Evolutionary conservation across 2,329 filamentous ascomycete genomes (phyloP), one percentile per base, ranked within the genome.

Genomic region (Periconia sp.): DNA sequence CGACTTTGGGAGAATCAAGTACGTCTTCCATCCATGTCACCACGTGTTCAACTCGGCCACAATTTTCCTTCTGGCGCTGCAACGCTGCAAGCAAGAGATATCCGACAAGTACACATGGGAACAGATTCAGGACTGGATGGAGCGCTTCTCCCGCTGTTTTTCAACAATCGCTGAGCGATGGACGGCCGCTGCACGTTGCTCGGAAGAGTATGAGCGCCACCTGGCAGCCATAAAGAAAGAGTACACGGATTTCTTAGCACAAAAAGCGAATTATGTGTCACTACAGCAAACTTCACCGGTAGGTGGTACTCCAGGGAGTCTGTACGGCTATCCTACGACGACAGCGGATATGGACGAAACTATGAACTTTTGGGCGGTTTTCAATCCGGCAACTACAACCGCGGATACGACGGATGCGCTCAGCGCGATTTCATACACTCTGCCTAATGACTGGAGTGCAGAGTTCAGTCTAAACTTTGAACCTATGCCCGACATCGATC

Each of bases 21-120:
- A 69, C 38, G 66, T 69, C 12, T 69, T 69, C 36, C 66, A 69
- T 41, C 64, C 65, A 11, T 68, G 64, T 17, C 66, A 69, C 26
- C 64, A 69, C 29, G 57, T 63, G 2, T 69, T 67, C 50, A 59
- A 60, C 10, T 61, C 56, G 23, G 65, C 65, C 6, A 49, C 63
- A 8, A 53, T 67, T 6, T 68, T 69, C 29, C 49, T 69, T 9
- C 62, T 63, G 13, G 61, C 55, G 4, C 31, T 69, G 28, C 53
- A 58, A 33, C 56, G 54, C 21, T 69, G 64, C 51, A 65, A 61
- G 32, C 49, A 57, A 40, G 58, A 66, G 42, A 57, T 68, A 15
- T 59, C 66, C 4, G 54, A 60, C 1, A 35, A 26, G 3, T 67
- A 61, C 21, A 26, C 50, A 3, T 63, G 57, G 50, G 43, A 54